Percentiles rank a stretch among this genome's conserved stretches.
Evolutionary conservation across 2,329 filamentous ascomycete species (phyloP).

Genomic region (Huntiella abstrusa): DNA sequence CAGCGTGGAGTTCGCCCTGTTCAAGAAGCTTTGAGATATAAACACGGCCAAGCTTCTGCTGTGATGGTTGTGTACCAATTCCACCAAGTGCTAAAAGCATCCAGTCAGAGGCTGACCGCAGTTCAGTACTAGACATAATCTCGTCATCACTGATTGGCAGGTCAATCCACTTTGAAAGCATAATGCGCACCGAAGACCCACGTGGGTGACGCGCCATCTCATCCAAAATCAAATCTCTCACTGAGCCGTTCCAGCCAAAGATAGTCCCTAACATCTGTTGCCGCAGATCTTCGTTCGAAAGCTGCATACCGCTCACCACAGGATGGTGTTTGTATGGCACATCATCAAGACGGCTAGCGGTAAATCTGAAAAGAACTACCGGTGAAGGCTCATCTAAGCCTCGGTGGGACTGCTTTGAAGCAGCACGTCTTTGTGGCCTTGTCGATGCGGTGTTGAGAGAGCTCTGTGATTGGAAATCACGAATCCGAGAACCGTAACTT

Average conservation of each 20-base stretch:
- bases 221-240: conserved; percentile 63
- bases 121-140: conserved; percentile 60
- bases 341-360: conserved; percentile 60
- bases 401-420: not conserved
- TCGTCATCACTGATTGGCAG: conserved; percentile 57
- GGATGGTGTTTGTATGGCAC: conserved; percentile 61
- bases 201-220: conserved; percentile 58
- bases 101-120: conserved; percentile 91
- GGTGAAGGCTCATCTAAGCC: conserved; percentile 20
- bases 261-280: conserved; percentile 83
- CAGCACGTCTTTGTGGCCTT: not conserved
- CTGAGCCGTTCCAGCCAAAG: conserved; percentile 84
- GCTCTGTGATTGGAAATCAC: conserved; percentile 5
- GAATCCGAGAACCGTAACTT: not conserved
- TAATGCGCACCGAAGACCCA: conserved; percentile 59
- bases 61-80: conserved; percentile 56
- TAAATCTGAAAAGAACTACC: conserved; percentile 71
- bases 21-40: conserved; percentile 83
- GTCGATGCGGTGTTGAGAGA: conserved; percentile 24
- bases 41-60: conserved; percentile 76
- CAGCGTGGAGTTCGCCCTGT: conserved; percentile 76
- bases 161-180: conserved; percentile 84
- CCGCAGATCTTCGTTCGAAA: conserved; percentile 64
- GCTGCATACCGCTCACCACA: conserved; percentile 32
- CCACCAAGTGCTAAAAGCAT: conserved; percentile 85